phyloP scores from a whole-genome alignment of 225 moss, liverwort and hornwort species.

The Pleurozium schreberi region DNA sequence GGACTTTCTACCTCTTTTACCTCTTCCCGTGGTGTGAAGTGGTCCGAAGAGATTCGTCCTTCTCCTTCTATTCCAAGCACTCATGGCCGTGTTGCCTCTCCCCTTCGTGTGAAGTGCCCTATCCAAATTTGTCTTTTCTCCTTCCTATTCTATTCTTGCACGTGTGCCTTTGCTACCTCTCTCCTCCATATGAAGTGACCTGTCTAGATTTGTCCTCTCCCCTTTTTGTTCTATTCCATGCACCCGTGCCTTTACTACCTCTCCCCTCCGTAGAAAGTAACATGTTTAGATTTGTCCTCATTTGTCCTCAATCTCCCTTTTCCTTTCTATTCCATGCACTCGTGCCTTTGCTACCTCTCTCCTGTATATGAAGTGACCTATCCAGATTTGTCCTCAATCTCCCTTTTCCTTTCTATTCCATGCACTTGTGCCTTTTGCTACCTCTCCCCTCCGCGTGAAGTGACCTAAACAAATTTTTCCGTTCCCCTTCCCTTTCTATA shows the following conservation, averaged over 20 bases:
- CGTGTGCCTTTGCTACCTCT: background rate
- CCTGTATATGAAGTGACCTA: rapidly evolving
- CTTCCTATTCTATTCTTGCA: too few species aligned
- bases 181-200: rapidly evolving
- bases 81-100: too few species aligned
- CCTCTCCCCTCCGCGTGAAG: background rate
- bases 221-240: background rate
- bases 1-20: background rate
- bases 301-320: background rate
- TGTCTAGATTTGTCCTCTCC: background rate
- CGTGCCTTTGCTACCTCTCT: background rate
- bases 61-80: rapidly evolving
- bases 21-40: background rate
- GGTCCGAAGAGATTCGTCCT: background rate
- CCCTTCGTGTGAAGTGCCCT: rapidly evolving
- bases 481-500: too few species aligned
- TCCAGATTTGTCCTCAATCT: background rate
- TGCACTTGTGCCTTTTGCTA: background rate
- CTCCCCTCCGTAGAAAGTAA: background rate
- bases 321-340: too few species aligned
- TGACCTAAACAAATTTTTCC: background rate
- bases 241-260: background rate
- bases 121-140: background rate
- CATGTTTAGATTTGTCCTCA: background rate
- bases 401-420: too few species aligned